Percentiles rank a stretch among this genome's conserved stretches.
Conservation (phyloP, 345 rosid species). For the Anastatica hierochuntica region DNA sequence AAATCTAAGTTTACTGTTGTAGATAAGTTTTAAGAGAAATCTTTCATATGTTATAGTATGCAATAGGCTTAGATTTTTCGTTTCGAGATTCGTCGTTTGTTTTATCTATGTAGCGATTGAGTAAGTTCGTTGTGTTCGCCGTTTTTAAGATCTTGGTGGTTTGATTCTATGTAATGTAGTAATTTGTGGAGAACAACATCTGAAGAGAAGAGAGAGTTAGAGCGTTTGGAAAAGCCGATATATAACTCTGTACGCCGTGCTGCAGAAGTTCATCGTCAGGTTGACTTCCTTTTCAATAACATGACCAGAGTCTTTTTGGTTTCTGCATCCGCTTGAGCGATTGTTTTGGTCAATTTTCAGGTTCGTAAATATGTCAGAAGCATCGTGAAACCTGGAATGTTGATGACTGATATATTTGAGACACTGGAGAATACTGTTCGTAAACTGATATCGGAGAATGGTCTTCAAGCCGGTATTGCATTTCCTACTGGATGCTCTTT, state of each 20-base stretch:
- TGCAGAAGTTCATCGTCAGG: slow-evolving; percentile 99
- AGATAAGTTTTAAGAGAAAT: no score
- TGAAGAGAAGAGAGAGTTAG: slow-evolving; percentile 91
- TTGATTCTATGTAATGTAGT: slow-evolving; percentile 30
- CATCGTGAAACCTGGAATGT: slow-evolving; percentile 84
- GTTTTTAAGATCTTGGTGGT: neutral
- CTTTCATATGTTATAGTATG: no score
- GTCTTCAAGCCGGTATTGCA: slow-evolving; percentile 94
- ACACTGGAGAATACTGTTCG: slow-evolving; percentile 85
- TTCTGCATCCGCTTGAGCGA: neutral
- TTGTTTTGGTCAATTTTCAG: slow-evolving; percentile 23
- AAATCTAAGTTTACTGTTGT: slow-evolving; percentile 85
- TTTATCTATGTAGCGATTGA: no score
- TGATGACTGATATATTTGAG: slow-evolving; percentile 89
- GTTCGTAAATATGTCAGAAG: slow-evolving; percentile 75
- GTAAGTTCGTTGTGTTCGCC: neutral
- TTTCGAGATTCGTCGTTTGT: no score
- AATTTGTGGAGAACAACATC: slow-evolving; percentile 93
- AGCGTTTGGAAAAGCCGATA: slow-evolving; percentile 75
- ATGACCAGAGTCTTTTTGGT: neutral
- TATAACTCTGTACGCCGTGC: slow-evolving; percentile 90
- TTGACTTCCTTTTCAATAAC: slow-evolving; percentile 6
- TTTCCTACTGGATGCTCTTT: slow-evolving; percentile 98
- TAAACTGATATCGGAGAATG: slow-evolving; percentile 81
- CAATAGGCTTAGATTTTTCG: no score